phyloP scores from a whole-genome alignment of 352 stramenopile genomes.

The Globisporangium acanthophoron region DNA sequence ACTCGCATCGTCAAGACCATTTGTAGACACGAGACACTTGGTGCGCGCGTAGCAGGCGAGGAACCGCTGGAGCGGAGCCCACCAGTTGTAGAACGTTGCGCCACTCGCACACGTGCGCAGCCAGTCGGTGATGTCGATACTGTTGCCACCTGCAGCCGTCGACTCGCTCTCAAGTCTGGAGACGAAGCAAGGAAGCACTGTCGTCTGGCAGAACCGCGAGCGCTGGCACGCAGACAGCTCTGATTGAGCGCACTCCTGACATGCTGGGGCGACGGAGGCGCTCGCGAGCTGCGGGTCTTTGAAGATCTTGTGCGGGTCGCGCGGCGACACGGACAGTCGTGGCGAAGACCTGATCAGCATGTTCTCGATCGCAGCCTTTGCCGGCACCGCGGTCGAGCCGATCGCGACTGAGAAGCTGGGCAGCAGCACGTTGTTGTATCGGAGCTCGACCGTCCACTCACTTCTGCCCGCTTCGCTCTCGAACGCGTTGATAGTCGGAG shows the following conservation, averaged over 20 bases:
- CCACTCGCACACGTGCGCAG: conserved; percentile 1
- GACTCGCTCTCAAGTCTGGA: not conserved
- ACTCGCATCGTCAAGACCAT: not conserved
- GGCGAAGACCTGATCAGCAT: conserved; percentile 5
- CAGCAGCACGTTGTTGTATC: conserved; percentile 14
- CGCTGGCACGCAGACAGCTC: conserved; percentile 1
- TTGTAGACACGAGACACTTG: conserved; percentile 7
- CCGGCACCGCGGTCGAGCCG: not conserved
- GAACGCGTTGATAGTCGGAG: conserved; percentile 2
- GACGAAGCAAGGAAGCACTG: conserved; percentile 13
- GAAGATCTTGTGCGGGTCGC: conserved; percentile 4
- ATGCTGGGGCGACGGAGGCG: not conserved
- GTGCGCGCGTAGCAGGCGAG: conserved; percentile 20
- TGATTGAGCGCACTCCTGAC: not conserved
- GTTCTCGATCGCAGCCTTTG: conserved; percentile 8
- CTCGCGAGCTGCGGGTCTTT: not conserved
- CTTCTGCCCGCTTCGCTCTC: conserved; percentile 9
- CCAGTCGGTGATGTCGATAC: conserved; percentile 2
- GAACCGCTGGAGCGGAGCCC: conserved; percentile 19
- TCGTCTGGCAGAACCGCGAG: conserved; percentile 5
- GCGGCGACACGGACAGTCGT: not conserved
- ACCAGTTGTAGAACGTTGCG: conserved; percentile 19
- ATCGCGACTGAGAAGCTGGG: conserved; percentile 11
- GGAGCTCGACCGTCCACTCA: conserved; percentile 12
- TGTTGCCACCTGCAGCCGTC: too few relatives aligned